Evolutionary conservation across 83 land plant species (phyloP).

Genomic region (Isoetes engelmannii): DNA sequence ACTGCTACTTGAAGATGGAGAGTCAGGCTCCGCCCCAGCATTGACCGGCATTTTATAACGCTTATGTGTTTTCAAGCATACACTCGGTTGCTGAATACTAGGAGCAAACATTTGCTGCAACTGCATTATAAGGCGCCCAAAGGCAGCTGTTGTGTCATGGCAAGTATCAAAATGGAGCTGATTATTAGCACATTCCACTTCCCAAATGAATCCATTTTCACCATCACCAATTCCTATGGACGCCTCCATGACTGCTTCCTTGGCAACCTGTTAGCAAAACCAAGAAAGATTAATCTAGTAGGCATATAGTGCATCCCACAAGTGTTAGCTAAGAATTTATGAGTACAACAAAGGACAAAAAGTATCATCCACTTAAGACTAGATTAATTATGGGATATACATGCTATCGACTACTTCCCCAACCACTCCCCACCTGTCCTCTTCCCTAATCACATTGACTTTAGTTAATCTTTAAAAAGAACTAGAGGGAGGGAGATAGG

Average conservation of each 20-base stretch:
- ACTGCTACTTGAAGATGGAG: not conserved
- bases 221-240: conserved; percentile 41
- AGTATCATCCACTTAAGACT: too few species aligned
- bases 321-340: not conserved
- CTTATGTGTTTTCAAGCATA: conserved; percentile 1
- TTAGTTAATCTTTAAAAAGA: not conserved
- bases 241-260: conserved; percentile 57
- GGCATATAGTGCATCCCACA: not conserved
- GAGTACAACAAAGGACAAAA: not conserved
- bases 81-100: conserved; percentile 52
- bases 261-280: conserved; percentile 39
- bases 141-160: conserved; percentile 75
- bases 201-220: conserved; percentile 51
- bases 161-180: conserved; percentile 70
- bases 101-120: conserved; percentile 86
- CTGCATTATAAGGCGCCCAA: conserved; percentile 54
- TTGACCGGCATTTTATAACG: not conserved
- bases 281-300: not conserved
- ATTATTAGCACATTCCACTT: conserved; percentile 59
- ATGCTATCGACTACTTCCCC: too few species aligned
- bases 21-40: not conserved
- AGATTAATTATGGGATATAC: too few species aligned
- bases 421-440: too few species aligned
- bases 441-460: too few species aligned
- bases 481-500: not conserved